Conservation (phyloP, 2,329 filamentous ascomycete genomes). For the Pseudocercospora fuligena region DNA sequence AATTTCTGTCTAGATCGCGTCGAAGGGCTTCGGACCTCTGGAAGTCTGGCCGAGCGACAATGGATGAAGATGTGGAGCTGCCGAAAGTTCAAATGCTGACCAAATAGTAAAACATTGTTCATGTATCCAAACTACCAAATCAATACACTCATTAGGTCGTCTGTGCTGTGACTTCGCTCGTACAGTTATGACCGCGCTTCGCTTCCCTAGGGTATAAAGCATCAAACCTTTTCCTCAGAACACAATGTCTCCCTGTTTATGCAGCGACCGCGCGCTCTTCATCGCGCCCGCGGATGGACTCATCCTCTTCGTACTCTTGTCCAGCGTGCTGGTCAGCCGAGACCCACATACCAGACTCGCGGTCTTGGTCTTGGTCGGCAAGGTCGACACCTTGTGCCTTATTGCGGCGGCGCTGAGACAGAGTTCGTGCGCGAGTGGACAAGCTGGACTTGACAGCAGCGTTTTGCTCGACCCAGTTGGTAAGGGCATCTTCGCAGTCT, state of each 20-base stretch:
- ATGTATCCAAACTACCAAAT: slow-evolving; percentile 23
- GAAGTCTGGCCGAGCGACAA: neutral
- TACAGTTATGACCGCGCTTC: slow-evolving; percentile 33
- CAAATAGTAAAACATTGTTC: slow-evolving; percentile 27
- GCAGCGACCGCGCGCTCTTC: slow-evolving; percentile 47
- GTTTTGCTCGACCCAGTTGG: slow-evolving; percentile 93
- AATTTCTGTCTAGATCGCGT: neutral
- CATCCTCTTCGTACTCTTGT: slow-evolving; percentile 64
- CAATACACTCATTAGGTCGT: slow-evolving; percentile 29
- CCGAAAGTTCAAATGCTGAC: neutral
- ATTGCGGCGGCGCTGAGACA: slow-evolving; percentile 78
- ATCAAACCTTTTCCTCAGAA: slow-evolving; percentile 18
- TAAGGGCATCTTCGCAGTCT: slow-evolving; percentile 95
- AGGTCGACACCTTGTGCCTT: slow-evolving; percentile 78
- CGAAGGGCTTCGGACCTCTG: neutral
- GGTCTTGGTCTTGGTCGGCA: slow-evolving; percentile 74
- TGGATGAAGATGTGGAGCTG: neutral
- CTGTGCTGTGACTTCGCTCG: slow-evolving; percentile 28
- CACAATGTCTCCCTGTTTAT: slow-evolving; percentile 17
- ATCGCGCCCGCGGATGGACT: slow-evolving; percentile 55
- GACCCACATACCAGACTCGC: slow-evolving; percentile 80
- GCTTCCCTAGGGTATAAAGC: slow-evolving; percentile 35
- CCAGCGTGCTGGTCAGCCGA: slow-evolving; percentile 70
- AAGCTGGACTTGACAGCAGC: slow-evolving; percentile 87
- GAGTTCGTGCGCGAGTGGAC: slow-evolving; percentile 81